Evolutionary conservation across 352 stramenopile species (phyloP), one percentile per base, ranked within the genome.

Genomic region (Phytophthora parvispora): DNA sequence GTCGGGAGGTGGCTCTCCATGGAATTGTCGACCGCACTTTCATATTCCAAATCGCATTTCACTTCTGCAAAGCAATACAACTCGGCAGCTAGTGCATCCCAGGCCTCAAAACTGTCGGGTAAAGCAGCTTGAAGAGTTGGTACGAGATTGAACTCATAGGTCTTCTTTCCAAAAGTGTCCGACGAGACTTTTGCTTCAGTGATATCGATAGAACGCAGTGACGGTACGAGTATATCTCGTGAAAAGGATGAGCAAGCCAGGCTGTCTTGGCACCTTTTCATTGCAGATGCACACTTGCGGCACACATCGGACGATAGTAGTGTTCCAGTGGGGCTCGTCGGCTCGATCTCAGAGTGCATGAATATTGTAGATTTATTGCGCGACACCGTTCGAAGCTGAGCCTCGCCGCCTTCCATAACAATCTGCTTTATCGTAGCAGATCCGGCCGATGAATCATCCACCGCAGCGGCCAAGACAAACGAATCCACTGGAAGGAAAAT

Each of bases 341-440:
- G 6, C 7, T 62, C 27, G 24, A 38, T 13, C 24, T 52, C 54
- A 15, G 40, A 27, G 31, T 43, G 13, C 10, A 24, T 48, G 20
- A 52, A 62, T 12, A 72, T 38, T 5, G 50, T 67, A 6, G 36
- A 38, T 47, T 24, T 48, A 31, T 66, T 38, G 12, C 57, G 57
- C 25, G 49, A 18, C 22, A 67, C 64, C 16, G 24, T 24, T 42
- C 49, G 50, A 20, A 72, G 49, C 13, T 67, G 56, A 43, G 49
- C 25, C 13, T 50, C 22, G 2, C 55, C 63, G 13, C 64, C 57
- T 27, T 72, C 38, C 48, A 72, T 72, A 28, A 72, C 43, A 52
- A 62, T 22, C n/a, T 72, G 64, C 7, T 32, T 62, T 16, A 72
- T 67, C 1, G 16, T 31, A 20, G 38, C 49, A 2, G 38, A 36